Evolutionary conservation across 108 stramenopile genomes (phyloP).

Genomic region (Cyclotella atomus): DNA sequence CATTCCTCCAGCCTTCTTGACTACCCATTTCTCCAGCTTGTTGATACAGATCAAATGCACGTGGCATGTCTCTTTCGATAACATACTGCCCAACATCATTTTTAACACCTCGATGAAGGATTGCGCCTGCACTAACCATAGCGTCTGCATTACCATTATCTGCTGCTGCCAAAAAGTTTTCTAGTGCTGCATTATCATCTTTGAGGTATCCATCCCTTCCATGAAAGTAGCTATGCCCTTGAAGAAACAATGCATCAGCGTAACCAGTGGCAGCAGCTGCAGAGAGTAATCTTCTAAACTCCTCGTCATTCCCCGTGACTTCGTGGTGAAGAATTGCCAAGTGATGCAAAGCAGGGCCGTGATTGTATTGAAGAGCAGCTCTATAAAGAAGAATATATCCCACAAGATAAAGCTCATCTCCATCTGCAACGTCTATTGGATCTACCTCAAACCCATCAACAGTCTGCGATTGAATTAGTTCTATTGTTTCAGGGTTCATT

Average conservation of each 20-base stretch:
- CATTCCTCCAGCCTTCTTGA: constrained; percentile 85
- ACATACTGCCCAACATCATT: constrained; percentile 32
- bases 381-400: constrained; percentile 47
- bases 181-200: constrained; percentile 52
- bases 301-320: constrained; percentile 50
- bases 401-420: constrained; percentile 13
- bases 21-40: constrained; percentile 81
- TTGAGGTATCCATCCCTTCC: constrained; percentile 70
- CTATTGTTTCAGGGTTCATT: neutral
- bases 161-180: constrained; percentile 69
- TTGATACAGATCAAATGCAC: constrained; percentile 85
- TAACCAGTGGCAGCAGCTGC: constrained; percentile 59
- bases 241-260: constrained; percentile 73
- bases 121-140: constrained; percentile 84
- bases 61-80: constrained; percentile 57
- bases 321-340: constrained; percentile 66
- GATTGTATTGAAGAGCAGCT: constrained; percentile 58
- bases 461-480: neutral
- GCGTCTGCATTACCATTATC: constrained; percentile 74
- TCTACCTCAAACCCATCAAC: too few species aligned
- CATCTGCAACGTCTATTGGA: neutral
- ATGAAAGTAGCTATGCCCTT: constrained; percentile 66
- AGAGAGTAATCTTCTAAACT: constrained; percentile 46
- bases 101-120: constrained; percentile 57
- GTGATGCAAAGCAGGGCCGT: constrained; percentile 80